Conservation (phyloP, 2,329 filamentous ascomycete genomes). For the Alternaria gansuensis region DNA sequence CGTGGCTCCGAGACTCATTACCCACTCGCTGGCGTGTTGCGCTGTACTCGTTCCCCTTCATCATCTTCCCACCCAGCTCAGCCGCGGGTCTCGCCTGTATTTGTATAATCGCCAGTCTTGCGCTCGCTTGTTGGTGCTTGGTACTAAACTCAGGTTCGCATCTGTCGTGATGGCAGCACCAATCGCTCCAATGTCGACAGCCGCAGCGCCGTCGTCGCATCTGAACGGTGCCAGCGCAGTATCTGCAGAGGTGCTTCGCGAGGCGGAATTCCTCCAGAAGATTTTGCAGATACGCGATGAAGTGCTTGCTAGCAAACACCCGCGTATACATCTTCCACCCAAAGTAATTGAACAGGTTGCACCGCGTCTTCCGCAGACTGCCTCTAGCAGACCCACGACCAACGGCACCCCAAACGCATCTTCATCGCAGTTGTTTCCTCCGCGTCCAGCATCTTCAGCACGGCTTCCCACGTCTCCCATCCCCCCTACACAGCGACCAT, state of each 20-base stretch:
- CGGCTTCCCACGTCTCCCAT: conserved; percentile 36
- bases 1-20: conserved; percentile 16
- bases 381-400: conserved; percentile 41
- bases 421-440: conserved; percentile 38
- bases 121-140: conserved; percentile 27
- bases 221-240: conserved; percentile 49
- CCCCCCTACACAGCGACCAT: conserved; percentile 44
- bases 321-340: conserved; percentile 66
- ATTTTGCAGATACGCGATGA: conserved; percentile 83
- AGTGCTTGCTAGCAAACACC: conserved; percentile 79
- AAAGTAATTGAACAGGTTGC: conserved; percentile 59
- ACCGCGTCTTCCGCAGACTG: conserved; percentile 45
- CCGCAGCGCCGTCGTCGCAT: conserved; percentile 39
- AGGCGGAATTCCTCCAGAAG: conserved; percentile 71
- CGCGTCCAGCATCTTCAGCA: conserved; percentile 43
- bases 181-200: conserved; percentile 45
- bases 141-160: conserved; percentile 30
- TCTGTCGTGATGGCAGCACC: conserved; percentile 34
- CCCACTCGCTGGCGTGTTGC: conserved; percentile 23
- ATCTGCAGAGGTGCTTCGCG: conserved; percentile 53
- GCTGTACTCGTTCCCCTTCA: conserved; percentile 37
- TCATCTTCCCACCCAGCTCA: conserved; percentile 32
- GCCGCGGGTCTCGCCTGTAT: conserved; percentile 39
- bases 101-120: conserved; percentile 34
- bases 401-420: conserved; percentile 45